Base-by-base conservation (phyloP, 1,284 basidiomycete species). In the Phlebopus sp. region DNA sequence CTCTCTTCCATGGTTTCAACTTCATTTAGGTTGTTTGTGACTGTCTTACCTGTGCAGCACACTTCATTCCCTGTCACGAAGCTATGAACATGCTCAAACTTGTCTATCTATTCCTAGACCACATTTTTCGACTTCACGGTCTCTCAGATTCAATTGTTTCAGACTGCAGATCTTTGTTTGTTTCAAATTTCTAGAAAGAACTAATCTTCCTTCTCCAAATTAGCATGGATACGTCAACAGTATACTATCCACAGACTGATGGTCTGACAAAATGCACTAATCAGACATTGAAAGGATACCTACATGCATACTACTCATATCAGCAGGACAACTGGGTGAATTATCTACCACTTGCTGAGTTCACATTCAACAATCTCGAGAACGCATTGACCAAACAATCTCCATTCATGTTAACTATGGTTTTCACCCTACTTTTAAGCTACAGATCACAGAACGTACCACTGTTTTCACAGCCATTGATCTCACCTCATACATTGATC, bases 301-400 rank as follows among this genome's bases (percentile, higher is more conserved):
- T 77, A 1, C 60, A 63, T 4, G 51, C 61, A 5, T 74, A 67
- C 46, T 58, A 57, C 43, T 66, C 64, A 6, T 71, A 74, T 51
- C 56, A 74, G 34, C 76, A 78, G 49, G 62, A 70, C 47, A 60
- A 77, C 47, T 80, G 77, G 77, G 57, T 62, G 0, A 58, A 69
- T 3, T 68, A 68, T 14, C 63, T 79, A 0, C 66, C 71, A 0
- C 48, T 74, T 5, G 72, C 72, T 0, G 69, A 76, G 54, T 79
- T 79, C 49, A 59, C 63, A 0, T 75, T 72, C 57, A 78, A 79
- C 54, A 76, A 76, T 37, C 38, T 52, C 6, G 50, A 58, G 15
- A 72, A 63, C 41, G 42, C 55, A 32, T 65, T 73, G 1, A 75
- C 67, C 9, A 49, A 58, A 5, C 57, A 64, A 37, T 62, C 74